Evolutionary conservation across 805 yeast genomes (phyloP), one percentile per base, ranked within the genome.

Genomic region (Lipomyces sp.): DNA sequence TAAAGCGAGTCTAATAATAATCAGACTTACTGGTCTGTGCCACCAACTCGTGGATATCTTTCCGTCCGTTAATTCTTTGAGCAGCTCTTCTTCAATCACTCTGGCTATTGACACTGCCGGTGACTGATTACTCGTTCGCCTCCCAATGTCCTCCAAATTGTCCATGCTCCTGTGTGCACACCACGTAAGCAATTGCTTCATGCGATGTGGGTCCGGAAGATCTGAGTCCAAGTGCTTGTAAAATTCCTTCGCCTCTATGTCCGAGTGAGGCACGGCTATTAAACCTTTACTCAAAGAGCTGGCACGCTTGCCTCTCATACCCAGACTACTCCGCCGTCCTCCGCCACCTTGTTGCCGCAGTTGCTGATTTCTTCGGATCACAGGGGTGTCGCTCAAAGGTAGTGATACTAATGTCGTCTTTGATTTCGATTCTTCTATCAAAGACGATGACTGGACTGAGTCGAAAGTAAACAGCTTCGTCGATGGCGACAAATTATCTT

Each of bases 201-300:
- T 80, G 55, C 80, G 74, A 59, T 82, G 84, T 2, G 90, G 88
- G 43, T 81, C 90, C 0, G 91, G 86, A 35, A 82, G 59, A 32
- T 76, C 74, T 4, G 71, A 65, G 56, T 84, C 85, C 29, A 85
- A 65, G 60, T 81, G 81, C 61, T 83, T 83, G 64, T 76, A 80
- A 60, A 80, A 80, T 19, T 58, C 61, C 46, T 80, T 81, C 8
- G 68, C 59, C 0, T 79, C 74, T 1, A 85, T 78, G 40, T 79
- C 81, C 0, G 74, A 71, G 63, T 84, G 90, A 1, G 90, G 90
- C 28, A 75, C 76, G 0, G 83, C 86, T 2, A 71, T 73, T 58
- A 79, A 80, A 2, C 90, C 91, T 61, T 82, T 83, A 1, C 90
- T 89, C 5, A 84, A 77, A 0, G 89, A 82, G 62, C 86, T 84